A percentile compares a stretch with the other conserved stretches of the same genome.
Conservation (phyloP, 2,329 filamentous ascomycete genomes). For the Lachnellula hyalina region DNA sequence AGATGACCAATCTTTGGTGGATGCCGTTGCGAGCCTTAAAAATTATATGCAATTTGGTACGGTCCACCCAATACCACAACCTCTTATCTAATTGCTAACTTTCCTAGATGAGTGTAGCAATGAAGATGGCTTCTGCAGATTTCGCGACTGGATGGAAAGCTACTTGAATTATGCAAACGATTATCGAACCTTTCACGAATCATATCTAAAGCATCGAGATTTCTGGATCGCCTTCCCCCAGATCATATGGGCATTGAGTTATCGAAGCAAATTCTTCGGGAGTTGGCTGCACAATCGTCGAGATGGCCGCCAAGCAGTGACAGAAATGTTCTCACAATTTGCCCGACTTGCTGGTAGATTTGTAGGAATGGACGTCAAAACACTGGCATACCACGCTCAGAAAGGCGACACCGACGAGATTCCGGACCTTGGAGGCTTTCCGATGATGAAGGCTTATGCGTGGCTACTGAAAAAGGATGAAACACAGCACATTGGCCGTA, state of each 20-base stretch:
- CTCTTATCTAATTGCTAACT: conserved; percentile 25
- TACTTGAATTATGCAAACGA: conserved; percentile 40
- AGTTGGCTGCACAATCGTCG: conserved; percentile 23
- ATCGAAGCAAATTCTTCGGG: conserved; percentile 39
- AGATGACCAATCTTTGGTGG: conserved; percentile 16
- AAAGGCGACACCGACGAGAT: conserved; percentile 30
- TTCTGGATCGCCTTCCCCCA: conserved; percentile 52
- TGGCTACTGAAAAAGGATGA: conserved; percentile 35
- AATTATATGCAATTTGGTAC: conserved; percentile 35
- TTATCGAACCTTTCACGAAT: conserved; percentile 36
- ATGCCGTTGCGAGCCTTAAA: conserved; percentile 25
- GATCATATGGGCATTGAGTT: conserved; percentile 38
- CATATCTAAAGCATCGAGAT: conserved; percentile 38
- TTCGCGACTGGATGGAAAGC: conserved; percentile 47
- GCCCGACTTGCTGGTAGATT: conserved; percentile 49
- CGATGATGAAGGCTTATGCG: conserved; percentile 43
- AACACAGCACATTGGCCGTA: conserved; percentile 29
- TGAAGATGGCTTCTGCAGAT: conserved; percentile 38
- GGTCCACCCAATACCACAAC: conserved; percentile 24
- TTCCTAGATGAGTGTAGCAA: conserved; percentile 38
- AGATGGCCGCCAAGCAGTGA: conserved; percentile 21
- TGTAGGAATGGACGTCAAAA: conserved; percentile 43
- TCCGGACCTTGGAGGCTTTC: conserved; percentile 38
- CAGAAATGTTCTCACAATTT: conserved; percentile 29
- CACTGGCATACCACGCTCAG: conserved; percentile 26